These are phyloP conservation scores for Fragilariopsis cylindrus DNA, from an alignment of 108 stramenopile genomes.

Conservation along the genomic window DNA sequence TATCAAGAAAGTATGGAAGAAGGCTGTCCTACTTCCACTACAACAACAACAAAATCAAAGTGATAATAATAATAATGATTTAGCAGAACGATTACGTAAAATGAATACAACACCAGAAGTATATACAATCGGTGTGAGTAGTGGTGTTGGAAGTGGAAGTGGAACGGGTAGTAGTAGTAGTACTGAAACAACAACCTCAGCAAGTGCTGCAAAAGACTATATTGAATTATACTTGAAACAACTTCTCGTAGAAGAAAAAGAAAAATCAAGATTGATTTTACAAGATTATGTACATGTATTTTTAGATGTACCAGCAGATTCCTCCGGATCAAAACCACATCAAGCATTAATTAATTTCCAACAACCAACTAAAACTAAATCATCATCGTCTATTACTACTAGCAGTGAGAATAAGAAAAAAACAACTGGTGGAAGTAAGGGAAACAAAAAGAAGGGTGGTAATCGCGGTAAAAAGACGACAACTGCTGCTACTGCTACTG, in stretches of 20 bases:
- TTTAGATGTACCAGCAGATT: constrained; percentile 60
- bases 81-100: constrained; percentile 4
- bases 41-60: constrained; percentile 20
- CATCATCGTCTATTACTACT: background rate
- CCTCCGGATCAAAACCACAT: constrained; percentile 50
- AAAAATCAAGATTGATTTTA: background rate
- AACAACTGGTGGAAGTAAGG: background rate
- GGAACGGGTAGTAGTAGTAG: background rate
- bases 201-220: constrained; percentile 39
- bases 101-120: constrained; percentile 39
- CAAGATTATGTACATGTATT: constrained; percentile 58
- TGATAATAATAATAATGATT: constrained; percentile 24
- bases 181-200: constrained; percentile 34
- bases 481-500: background rate
- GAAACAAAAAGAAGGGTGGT: constrained; percentile 21
- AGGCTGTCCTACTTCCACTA: constrained; percentile 42
- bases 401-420: background rate
- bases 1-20: constrained; percentile 80
- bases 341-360: constrained; percentile 72
- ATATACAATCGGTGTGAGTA: constrained; percentile 64
- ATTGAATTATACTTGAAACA: background rate
- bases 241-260: constrained; percentile 13
- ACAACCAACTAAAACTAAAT: background rate
- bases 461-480: constrained; percentile 22
- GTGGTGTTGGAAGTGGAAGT: background rate